Conservation (phyloP, 2,329 filamentous ascomycete genomes). For the Colletotrichum lupini region DNA sequence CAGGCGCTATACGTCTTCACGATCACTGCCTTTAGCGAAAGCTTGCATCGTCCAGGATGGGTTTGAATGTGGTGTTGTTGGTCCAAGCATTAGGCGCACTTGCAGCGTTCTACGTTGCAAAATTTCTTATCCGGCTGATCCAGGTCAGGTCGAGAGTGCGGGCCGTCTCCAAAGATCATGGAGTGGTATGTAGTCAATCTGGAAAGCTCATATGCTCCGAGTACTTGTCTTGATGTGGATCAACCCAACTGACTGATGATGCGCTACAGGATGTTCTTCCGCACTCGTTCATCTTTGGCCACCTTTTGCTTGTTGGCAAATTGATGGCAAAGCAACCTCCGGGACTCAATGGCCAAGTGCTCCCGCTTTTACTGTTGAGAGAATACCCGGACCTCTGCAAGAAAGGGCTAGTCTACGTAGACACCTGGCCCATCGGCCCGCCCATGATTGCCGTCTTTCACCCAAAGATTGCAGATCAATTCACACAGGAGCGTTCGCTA, state of each 20-base stretch:
- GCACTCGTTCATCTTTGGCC: slow-evolving; percentile 40
- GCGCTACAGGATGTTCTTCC: slow-evolving; percentile 39
- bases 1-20: too few relatives aligned
- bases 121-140: background rate
- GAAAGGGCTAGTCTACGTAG: slow-evolving; percentile 41
- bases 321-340: slow-evolving; percentile 37
- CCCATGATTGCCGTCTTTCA: slow-evolving; percentile 38
- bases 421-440: slow-evolving; percentile 42
- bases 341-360: slow-evolving; percentile 39
- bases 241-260: slow-evolving; percentile 38
- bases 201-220: background rate
- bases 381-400: slow-evolving; percentile 32
- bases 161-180: background rate
- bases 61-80: background rate
- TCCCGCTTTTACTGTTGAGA: slow-evolving; percentile 34
- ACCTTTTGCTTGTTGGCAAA: slow-evolving; percentile 39
- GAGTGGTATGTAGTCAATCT: background rate
- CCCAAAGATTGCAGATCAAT: slow-evolving; percentile 39
- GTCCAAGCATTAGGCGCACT: background rate
- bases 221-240: background rate
- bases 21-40: background rate
- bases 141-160: slow-evolving; percentile 2
- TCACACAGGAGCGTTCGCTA: slow-evolving; percentile 39
- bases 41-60: background rate
- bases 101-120: background rate